These are phyloP conservation scores for Pseudocercospora fuligena DNA, from an alignment of 2,329 filamentous ascomycete genomes.

Conservation along the genomic window DNA sequence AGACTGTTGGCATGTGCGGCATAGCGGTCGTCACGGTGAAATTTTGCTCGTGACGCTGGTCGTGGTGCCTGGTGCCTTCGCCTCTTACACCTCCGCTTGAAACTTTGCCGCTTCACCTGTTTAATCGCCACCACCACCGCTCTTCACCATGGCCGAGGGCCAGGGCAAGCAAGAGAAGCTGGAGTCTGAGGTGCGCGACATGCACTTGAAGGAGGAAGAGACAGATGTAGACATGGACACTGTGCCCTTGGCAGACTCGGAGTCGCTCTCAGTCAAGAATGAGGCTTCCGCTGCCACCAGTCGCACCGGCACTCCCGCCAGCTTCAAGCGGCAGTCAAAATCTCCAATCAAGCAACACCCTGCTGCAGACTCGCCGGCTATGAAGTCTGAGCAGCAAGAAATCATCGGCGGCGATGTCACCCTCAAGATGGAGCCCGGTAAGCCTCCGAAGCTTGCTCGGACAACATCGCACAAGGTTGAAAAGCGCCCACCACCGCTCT, in stretches of 20 bases:
- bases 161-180: slow-evolving; percentile 44
- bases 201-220: slow-evolving; percentile 52
- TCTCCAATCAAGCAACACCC: slow-evolving; percentile 36
- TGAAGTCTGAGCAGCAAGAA: slow-evolving; percentile 54
- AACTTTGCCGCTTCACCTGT: slow-evolving; percentile 32
- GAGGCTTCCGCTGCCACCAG: slow-evolving; percentile 32
- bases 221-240: slow-evolving; percentile 37
- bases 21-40: not conserved
- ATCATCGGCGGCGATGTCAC: slow-evolving; percentile 64
- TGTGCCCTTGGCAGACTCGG: slow-evolving; percentile 23
- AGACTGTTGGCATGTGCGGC: slow-evolving; percentile 27
- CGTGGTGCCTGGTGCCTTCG: slow-evolving; percentile 5
- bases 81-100: slow-evolving; percentile 16
- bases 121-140: slow-evolving; percentile 26
- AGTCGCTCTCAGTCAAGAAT: slow-evolving; percentile 24
- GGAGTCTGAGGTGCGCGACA: slow-evolving; percentile 51
- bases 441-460: slow-evolving; percentile 73
- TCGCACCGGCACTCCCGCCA: slow-evolving; percentile 30
- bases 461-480: slow-evolving; percentile 73
- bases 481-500: slow-evolving; percentile 68
- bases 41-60: slow-evolving; percentile 23
- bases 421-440: slow-evolving; percentile 67
- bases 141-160: slow-evolving; percentile 46
- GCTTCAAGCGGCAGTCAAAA: slow-evolving; percentile 30
- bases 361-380: slow-evolving; percentile 43